Evolutionary conservation across 495 filamentous ascomycete species (phyloP).

Genomic region (Lasiosphaeria hispida): DNA sequence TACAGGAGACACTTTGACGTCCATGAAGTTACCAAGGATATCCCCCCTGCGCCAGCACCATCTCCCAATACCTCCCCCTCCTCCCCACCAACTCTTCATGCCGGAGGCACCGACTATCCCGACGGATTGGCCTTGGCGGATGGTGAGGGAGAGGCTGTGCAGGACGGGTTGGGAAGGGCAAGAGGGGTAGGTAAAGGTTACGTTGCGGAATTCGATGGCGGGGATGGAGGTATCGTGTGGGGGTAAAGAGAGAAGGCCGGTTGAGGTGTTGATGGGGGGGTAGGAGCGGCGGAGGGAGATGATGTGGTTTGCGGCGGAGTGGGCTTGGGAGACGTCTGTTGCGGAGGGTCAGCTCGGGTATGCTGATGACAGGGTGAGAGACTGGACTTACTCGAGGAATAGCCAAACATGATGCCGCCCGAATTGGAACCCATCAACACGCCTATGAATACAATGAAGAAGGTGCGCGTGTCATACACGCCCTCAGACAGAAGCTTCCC

Average conservation of each 20-base stretch:
- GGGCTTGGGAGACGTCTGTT: too few relatives aligned
- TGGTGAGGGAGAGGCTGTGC: conserved; percentile 50
- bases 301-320: too few relatives aligned
- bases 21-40: too few relatives aligned
- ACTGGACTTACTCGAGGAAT: conserved; percentile 29
- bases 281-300: too few relatives aligned
- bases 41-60: conserved; percentile 16
- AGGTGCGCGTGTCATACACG: conserved; percentile 45
- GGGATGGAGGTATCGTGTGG: too few relatives aligned
- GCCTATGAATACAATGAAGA: conserved; percentile 59
- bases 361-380: too few relatives aligned
- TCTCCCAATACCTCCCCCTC: conserved; percentile 37
- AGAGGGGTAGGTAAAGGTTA: conserved; percentile 59
- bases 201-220: conserved; percentile 44
- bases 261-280: too few relatives aligned
- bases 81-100: conserved; percentile 38
- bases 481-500: conserved; percentile 50
- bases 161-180: conserved; percentile 55
- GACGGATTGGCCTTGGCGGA: conserved; percentile 65
- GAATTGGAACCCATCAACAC: conserved; percentile 57
- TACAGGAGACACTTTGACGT: too few relatives aligned
- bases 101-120: conserved; percentile 57
- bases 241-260: too few relatives aligned
- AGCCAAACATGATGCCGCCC: conserved; percentile 48
- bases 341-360: too few relatives aligned